Evolutionary conservation across 2,329 filamentous ascomycete genomes (phyloP), one percentile per base, ranked within the genome.

Genomic region (Phialocephala sp.): DNA sequence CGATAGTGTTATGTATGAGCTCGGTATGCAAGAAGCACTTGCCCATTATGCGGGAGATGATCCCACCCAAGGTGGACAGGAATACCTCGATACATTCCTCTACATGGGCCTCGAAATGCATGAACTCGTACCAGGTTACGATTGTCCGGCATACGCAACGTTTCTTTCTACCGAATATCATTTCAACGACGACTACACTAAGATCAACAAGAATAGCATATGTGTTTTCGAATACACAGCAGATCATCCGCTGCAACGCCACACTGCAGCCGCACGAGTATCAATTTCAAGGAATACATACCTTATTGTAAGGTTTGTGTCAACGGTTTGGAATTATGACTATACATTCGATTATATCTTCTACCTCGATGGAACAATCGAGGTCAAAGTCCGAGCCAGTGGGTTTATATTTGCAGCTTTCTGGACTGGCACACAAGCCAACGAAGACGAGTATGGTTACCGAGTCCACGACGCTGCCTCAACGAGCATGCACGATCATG

Each of bases 281-380:
- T 77, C 78, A 2, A 79, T 79, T 0, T 82, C 81, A 14, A 83
- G 83, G 71, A 85, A 83, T 66, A 79, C 77, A 1, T 77, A 80
- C 35, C 80, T 86, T 39, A 76, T 78, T 0, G 74, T 86, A 2
- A 77, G 84, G 0, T 79, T 76, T 1, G 79, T 85, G 2, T 77
- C 79, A 0, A 85, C 83, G 0, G 80, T 86, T 2, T 83, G 82
- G 1, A 86, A 86, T 73, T 86, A 86, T 71, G 84, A 86, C 67
- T 82, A 80, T 64, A 79, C 79, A 15, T 81, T 85, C 60, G 79
- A 78, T 45, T 85, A 85, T 68, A 74, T 76, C 11, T 86, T 86
- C 73, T 80, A 79, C 69, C 68, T 82, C 5, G 84, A 86, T 66
- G 84, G 84, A 3, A 80, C 79, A 5, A 79, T 87, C 5, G 76